These are phyloP conservation scores for Solanum bulbocastanum DNA, from an alignment of 257 asterid genomes.

Conservation along the genomic window DNA sequence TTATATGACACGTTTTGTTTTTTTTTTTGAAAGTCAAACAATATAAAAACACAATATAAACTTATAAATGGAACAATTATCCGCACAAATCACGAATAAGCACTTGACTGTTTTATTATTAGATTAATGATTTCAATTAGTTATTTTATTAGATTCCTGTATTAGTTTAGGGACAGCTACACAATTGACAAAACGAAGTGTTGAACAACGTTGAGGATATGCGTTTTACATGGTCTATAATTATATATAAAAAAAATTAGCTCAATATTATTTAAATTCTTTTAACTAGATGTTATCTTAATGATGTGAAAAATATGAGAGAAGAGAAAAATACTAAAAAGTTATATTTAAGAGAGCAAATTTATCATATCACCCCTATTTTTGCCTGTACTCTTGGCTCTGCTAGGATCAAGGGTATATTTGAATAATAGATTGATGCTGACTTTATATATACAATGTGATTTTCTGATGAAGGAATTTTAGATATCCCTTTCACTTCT, in stretches of 20 bases:
- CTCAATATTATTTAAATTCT: not conserved
- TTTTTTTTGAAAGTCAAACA: no score
- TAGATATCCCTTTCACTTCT: not conserved
- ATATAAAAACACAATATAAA: not conserved
- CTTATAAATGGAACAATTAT: not conserved
- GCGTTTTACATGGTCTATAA: not conserved
- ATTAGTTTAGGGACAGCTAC: not conserved
- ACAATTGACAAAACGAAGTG: not conserved
- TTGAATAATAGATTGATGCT: no score
- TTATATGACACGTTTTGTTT: no score
- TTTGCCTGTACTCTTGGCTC: no score
- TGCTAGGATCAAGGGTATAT: no score
- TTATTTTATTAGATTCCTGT: not conserved
- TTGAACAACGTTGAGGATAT: not conserved
- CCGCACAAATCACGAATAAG: not conserved
- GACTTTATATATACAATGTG: not conserved
- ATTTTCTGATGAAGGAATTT: not conserved
- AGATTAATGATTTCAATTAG: not conserved
- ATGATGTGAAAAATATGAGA: not conserved
- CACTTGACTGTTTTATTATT: not conserved
- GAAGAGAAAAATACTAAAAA: no score
- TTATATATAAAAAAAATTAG: not conserved
- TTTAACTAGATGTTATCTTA: not conserved
- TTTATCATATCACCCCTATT: not conserved
- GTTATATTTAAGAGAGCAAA: not conserved